Base-by-base conservation (phyloP, 2,329 filamentous ascomycete genomes). In the Trichophaea hybrida region DNA sequence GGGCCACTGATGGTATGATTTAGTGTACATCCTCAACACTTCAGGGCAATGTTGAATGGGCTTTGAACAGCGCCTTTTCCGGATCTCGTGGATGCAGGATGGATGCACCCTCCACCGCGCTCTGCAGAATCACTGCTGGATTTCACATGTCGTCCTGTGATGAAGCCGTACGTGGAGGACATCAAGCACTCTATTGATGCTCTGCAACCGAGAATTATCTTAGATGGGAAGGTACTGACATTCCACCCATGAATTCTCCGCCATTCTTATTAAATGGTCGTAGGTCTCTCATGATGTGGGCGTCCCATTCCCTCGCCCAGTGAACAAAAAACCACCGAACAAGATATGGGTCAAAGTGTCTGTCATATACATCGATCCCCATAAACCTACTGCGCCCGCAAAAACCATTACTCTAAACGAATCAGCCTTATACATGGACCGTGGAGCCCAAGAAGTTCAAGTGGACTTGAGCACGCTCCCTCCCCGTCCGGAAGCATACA, bases 1-100 rank as follows among this genome's bases (percentile, higher is more conserved):
- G 44, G 33, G 55, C 55, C 24, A 57, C 55, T 15, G 55, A 57
- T 37, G 37, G 53, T 55, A 32, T 55, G 53, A 51, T 12, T 17
- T 17, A 1, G 13, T 33, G 13, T 6, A 5, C 6, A 51, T 51
- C 12, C 12, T 31, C 48, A 31, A 24, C 31, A 6, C 24, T 6
- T 1, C 24, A n/a, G n/a, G 4, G 40, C 40, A 46, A n/a, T 13
- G 10, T 17, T 46, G 40, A 50, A 13, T 5, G 48, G 5, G 15
- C 51, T 13, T 54, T 38, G n/a, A 35, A 15, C 13, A 54, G 53
- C 15, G 34, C 35, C 55, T 17, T 57, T 57, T 43, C 12, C 40
- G 13, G 33, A 33, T 17, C 44, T 57, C 13, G 55, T 57, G 5
- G 44, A 50, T 7, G 32, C n/a, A 13, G 55, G 55, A 15, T 57